A percentile compares a stretch with the other conserved stretches of the same genome.
phyloP scores from a whole-genome alignment of 257 asterid genomes.

The Fraxinus cuspidata region DNA sequence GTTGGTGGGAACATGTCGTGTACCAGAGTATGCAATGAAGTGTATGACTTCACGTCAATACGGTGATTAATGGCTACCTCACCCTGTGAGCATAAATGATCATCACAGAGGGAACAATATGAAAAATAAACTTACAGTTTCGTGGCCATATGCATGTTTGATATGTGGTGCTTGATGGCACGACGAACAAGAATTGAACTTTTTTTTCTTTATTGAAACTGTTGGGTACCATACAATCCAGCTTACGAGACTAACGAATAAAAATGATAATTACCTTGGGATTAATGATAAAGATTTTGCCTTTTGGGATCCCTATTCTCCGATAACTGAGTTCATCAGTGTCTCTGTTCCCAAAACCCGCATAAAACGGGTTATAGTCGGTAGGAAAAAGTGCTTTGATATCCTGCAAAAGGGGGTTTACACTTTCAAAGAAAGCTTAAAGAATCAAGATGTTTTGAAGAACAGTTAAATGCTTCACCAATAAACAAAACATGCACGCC shows the following conservation, averaged over 20 bases:
- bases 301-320: constrained; percentile 96
- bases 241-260: background rate
- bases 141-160: background rate
- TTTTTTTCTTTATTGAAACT: no score
- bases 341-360: constrained; percentile 98
- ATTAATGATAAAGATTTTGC: constrained; percentile 92
- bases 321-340: constrained; percentile 98
- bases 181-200: background rate
- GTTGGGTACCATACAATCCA: background rate
- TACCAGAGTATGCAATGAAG: constrained; percentile 90
- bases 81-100: constrained; percentile 54
- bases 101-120: constrained; percentile 3
- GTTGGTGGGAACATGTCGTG: constrained; percentile 99
- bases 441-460: background rate
- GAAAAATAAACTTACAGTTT: background rate
- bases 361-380: constrained; percentile 93
- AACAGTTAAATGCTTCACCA: background rate
- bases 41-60: constrained; percentile 85
- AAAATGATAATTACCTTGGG: constrained; percentile 65
- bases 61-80: constrained; percentile 97
- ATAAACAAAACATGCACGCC: background rate
- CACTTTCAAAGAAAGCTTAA: constrained; percentile 4
- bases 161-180: no score
- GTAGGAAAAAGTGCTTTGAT: constrained; percentile 96
- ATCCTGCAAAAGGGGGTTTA: constrained; percentile 55